Evolutionary conservation across 768 basidiomycete genomes (phyloP).

Genomic region (Rhizopogon rudus): DNA sequence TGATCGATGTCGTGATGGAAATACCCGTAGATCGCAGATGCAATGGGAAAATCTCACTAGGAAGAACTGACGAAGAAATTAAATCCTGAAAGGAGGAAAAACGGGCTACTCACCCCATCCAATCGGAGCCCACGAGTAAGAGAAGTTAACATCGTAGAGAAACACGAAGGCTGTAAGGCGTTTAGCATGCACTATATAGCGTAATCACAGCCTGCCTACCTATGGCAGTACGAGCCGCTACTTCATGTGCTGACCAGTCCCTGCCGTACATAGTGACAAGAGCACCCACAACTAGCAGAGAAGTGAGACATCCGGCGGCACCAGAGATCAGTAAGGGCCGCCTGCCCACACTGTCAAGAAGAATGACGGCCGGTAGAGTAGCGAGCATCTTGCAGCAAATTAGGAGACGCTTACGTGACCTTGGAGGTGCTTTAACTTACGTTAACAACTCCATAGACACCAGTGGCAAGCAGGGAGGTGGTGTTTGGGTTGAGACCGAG

Average conservation of each 20-base stretch:
- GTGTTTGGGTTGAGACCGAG: conserved; percentile 36
- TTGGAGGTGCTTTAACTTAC: conserved; percentile 2
- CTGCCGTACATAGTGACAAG: conserved; percentile 22
- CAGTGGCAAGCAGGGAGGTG: conserved; percentile 37
- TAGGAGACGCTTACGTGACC: too few relatives aligned
- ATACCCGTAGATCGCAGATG: conserved; percentile 37
- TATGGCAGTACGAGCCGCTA: conserved; percentile 23
- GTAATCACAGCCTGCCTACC: conserved; percentile 20
- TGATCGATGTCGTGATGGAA: conserved; percentile 35
- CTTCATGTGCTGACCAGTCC: conserved; percentile 23
- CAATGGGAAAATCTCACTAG: conserved; percentile 37
- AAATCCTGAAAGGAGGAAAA: conserved; percentile 2
- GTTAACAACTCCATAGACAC: conserved; percentile 34
- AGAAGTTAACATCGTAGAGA: conserved; percentile 32
- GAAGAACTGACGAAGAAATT: conserved; percentile 24
- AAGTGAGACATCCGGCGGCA: conserved; percentile 28
- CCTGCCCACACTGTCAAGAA: conserved; percentile 34
- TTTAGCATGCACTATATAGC: conserved; percentile 6
- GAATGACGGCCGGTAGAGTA: conserved; percentile 31
- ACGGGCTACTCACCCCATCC: conserved; percentile 17
- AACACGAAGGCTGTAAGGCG: conserved; percentile 31
- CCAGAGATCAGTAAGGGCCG: conserved; percentile 36
- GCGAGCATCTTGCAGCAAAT: conserved; percentile 20
- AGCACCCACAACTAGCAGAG: conserved; percentile 23
- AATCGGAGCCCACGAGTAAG: conserved; percentile 29